A percentile compares a stretch with the other conserved stretches of the same genome.
phyloP scores from a whole-genome alignment of 371 early-diverging fungal species.

The Mucor piriformis region DNA sequence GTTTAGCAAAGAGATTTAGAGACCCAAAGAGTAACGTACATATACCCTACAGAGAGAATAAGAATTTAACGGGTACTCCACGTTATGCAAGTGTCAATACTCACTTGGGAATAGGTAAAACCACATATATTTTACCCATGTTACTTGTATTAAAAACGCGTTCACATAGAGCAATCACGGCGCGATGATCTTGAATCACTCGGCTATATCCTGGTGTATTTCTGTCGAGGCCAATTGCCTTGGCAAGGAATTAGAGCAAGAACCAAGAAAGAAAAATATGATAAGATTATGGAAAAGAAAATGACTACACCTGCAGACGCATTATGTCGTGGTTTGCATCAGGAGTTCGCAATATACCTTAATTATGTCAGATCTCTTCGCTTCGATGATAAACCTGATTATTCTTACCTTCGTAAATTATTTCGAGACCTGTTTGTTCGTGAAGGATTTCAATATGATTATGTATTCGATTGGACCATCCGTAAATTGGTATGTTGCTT shows the following conservation, averaged over 20 bases:
- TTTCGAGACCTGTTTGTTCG: conserved; percentile 96
- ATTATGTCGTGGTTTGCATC: conserved; percentile 96
- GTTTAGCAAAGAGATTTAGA: conserved; percentile 96
- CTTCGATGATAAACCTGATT: conserved; percentile 99
- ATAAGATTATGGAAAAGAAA: conserved; percentile 99
- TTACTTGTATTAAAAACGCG: background rate
- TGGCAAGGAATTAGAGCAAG: conserved; percentile 99
- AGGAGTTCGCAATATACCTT: conserved; percentile 96
- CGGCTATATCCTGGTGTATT: conserved; percentile 99
- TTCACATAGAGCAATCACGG: conserved; percentile 89
- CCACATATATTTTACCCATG: background rate
- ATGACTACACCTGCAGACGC: conserved; percentile 96
- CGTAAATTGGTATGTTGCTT: conserved; percentile 53
- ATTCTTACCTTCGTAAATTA: conserved; percentile 94
- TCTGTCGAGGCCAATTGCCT: conserved; percentile 96
- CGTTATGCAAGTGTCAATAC: conserved; percentile 99
- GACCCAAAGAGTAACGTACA: conserved; percentile 95
- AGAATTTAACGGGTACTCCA: conserved; percentile 99
- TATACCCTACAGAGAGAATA: conserved; percentile 97
- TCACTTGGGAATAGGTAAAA: conserved; percentile 90
- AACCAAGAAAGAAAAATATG: conserved; percentile 99
- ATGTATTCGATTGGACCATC: conserved; percentile 97
- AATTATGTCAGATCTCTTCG: conserved; percentile 95
- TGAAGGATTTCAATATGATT: conserved; percentile 95
- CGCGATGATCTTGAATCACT: conserved; percentile 99